Percentiles rank a stretch among this genome's conserved stretches.
Evolutionary conservation across 1,284 basidiomycete species (phyloP).

Genomic region (Puccinia triticina): DNA sequence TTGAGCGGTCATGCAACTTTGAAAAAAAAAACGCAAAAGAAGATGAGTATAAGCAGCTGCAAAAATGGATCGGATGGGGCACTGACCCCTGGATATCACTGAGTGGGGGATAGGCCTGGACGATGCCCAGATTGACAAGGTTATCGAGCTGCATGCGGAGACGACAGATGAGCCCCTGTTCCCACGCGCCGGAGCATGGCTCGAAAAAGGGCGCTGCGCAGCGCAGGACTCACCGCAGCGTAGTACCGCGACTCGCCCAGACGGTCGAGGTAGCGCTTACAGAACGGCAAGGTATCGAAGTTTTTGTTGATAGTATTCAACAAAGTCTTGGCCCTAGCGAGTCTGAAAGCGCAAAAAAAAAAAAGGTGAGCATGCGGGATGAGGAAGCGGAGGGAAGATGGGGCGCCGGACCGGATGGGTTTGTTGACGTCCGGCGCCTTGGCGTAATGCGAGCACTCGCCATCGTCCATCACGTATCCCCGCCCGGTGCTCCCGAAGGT

Average conservation of each 20-base stretch:
- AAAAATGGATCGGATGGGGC: conserved; percentile 59
- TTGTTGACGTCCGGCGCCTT: conserved; percentile 72
- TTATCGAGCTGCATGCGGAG: conserved; percentile 72
- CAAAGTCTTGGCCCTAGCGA: conserved; percentile 81
- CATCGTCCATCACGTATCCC: conserved; percentile 85
- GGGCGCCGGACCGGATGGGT: conserved; percentile 68
- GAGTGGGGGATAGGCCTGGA: conserved; percentile 92
- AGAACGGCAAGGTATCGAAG: conserved; percentile 95
- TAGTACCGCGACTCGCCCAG: conserved; percentile 93
- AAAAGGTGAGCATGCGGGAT: background rate
- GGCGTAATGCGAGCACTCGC: conserved; percentile 93
- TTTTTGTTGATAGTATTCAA: conserved; percentile 86
- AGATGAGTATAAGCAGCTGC: background rate
- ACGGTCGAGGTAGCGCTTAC: conserved; percentile 89
- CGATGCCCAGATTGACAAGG: conserved; percentile 82
- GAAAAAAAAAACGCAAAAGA: background rate
- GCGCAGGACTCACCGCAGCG: conserved; percentile 70
- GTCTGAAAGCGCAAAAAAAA: conserved; percentile 64
- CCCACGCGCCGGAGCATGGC: no score
- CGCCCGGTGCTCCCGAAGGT: conserved; percentile 98
- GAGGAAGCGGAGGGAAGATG: conserved; percentile 2
- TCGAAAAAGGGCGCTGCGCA: background rate
- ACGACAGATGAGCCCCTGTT: background rate
- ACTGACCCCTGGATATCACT: conserved; percentile 66
- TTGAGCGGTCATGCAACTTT: conserved; percentile 85